Conservation (phyloP, 2,329 filamentous ascomycete genomes). For the Ophioceras dolichostomum region DNA sequence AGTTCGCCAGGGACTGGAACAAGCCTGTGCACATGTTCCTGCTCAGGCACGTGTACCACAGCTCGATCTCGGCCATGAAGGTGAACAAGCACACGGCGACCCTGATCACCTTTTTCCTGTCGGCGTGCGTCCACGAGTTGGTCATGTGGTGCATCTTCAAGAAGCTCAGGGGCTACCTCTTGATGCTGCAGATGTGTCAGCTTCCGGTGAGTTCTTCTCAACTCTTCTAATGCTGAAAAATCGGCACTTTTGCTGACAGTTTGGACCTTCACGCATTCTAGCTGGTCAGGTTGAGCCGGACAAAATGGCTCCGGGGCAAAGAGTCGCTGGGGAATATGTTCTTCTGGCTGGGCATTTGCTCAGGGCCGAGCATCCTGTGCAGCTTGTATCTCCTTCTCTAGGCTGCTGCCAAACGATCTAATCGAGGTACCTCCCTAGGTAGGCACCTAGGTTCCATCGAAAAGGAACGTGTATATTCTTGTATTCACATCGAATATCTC, state of each 20-base stretch:
- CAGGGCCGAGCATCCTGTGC: constrained; percentile 56
- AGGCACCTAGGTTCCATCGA: too few relatives aligned
- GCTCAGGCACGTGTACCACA: constrained; percentile 68
- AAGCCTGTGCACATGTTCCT: constrained; percentile 65
- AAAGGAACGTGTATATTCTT: too few relatives aligned
- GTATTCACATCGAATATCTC: not conserved
- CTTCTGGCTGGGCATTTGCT: constrained; percentile 72
- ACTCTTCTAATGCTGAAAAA: too few relatives aligned
- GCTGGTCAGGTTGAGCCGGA: constrained; percentile 55
- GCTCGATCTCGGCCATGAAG: constrained; percentile 60
- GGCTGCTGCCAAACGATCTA: too few relatives aligned
- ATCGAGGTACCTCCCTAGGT: too few relatives aligned
- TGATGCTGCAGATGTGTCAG: constrained; percentile 63
- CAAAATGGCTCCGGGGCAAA: constrained; percentile 49
- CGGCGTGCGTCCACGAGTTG: constrained; percentile 60
- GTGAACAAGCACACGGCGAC: constrained; percentile 60
- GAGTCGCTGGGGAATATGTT: constrained; percentile 58
- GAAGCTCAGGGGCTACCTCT: constrained; percentile 62
- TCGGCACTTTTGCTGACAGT: constrained; percentile 5
- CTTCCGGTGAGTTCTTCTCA: constrained; percentile 45
- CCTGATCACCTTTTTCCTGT: constrained; percentile 63
- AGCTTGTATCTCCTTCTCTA: constrained; percentile 41
- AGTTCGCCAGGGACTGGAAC: constrained; percentile 77
- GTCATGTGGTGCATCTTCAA: constrained; percentile 75
- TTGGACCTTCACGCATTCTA: constrained; percentile 9